Evolutionary conservation across 495 filamentous ascomycete species (phyloP), one percentile per base, ranked within the genome.

Genomic region (Hypoxylon fuscum): DNA sequence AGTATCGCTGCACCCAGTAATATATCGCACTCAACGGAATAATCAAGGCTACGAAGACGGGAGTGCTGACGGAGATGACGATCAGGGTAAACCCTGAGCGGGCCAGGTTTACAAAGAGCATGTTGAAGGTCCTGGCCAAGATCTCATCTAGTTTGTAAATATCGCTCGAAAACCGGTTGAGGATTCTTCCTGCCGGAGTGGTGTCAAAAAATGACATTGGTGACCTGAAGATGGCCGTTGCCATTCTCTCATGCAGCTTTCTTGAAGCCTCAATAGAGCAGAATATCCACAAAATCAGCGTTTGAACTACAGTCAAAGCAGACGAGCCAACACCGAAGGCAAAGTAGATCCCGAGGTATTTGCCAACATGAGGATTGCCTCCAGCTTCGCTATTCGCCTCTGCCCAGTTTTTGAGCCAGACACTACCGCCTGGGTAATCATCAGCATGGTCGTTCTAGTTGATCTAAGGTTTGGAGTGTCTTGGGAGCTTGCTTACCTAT

Each of bases 171-270:
- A 99, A 99, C 43, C 96, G 83, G 71, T 99, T 99, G 35, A 99
- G 81, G 66, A 99, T 97, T 15, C 96, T 87, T 14, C 96, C 96
- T 53, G 93, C 92, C n/a, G 95, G 95, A 2, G 95, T 99, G 9
- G 94, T 97, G 74, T 99, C 96, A 65, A 99, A 99, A 76, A 99
- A 99, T 66, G 85, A 92, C 96, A 99, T 99, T 20, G 96, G 96
- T 12, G 92, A 95, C 69, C 95, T 87, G 81, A 99, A 99, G 66
- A 98, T 98, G 5, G 96, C 92, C 65, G 90, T 93, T 38, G 96
- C 96, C 96, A 99, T 99, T 55, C 91, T 86, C 76, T 99, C 94
- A 73, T 99, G 96, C 22, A 99, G 83, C 76, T 98, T 98, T 15
- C 93, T 85, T 34, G 93, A 96, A 45, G 96, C 96, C 83, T 98